These are phyloP conservation scores for Volvariella volvacea DNA, from an alignment of 1,284 basidiomycete species.

Conservation along the genomic window DNA sequence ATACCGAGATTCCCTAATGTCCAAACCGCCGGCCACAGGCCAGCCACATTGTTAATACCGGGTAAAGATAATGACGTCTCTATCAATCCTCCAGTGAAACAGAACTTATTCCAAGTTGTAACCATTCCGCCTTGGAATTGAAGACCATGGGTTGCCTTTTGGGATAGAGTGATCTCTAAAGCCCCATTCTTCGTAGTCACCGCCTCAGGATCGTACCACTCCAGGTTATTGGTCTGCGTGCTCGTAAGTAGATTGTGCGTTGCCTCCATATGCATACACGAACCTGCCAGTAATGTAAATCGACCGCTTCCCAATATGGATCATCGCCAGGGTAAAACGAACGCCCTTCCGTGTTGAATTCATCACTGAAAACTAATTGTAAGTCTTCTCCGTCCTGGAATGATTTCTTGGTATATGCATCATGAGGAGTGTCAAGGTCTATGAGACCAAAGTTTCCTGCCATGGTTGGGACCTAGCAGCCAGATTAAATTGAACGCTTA, in stretches of 20 bases:
- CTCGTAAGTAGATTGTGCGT: neutral
- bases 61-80: conserved; percentile 77
- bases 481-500: conserved; percentile 8
- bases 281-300: conserved; percentile 49
- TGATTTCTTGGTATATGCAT: conserved; percentile 53
- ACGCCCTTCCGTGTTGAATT: conserved; percentile 79
- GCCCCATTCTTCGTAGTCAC: conserved; percentile 75
- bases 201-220: conserved; percentile 72
- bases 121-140: conserved; percentile 71
- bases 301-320: conserved; percentile 72
- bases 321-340: conserved; percentile 74
- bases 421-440: conserved; percentile 69
- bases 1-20: conserved; percentile 58
- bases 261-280: conserved; percentile 7
- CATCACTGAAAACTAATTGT: conserved; percentile 83
- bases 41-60: conserved; percentile 53
- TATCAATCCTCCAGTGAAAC: conserved; percentile 84
- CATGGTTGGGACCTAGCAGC: conserved; percentile 56
- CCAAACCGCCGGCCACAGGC: conserved; percentile 72
- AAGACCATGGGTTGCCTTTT: conserved; percentile 65
- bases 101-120: conserved; percentile 87
- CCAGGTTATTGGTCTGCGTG: conserved; percentile 39
- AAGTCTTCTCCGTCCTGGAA: conserved; percentile 42
- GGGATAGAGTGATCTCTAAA: conserved; percentile 72
- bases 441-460: conserved; percentile 64